Base-by-base conservation (phyloP, 1,139 yeast genomes). In the Debaryomyces coudertii region DNA sequence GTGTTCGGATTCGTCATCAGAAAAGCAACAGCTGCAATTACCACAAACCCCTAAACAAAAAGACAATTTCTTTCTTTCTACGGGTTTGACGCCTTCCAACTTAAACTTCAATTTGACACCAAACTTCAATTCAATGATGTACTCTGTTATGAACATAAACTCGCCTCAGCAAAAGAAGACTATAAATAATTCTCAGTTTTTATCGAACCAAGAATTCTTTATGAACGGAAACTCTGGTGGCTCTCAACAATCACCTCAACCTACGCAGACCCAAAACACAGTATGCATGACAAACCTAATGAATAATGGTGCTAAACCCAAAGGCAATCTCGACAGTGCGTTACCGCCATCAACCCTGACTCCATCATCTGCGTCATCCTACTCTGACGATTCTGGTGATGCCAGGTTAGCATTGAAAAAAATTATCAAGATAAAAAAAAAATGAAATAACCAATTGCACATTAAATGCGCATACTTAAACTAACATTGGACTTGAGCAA, bases 71-170 rank as follows among this genome's bases (percentile, higher is more conserved):
- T 49, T 61, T 36, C 60, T 62, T 43, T 53, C 66, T 15, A 54
- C 66, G 9, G 75, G 76, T 1, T 58, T 69, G 34, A 71, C 77
- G 3, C 77, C 77, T 4, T 41, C 47, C 22, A 47, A 55, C 39
- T 49, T 59, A 45, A 56, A 62, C 9, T 67, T 65, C 53, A 72
- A 69, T 53, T 65, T 72, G 50, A 73, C 78, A 11, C 78, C 79
- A 2, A 77, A 70, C 49, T 70, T 73, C 60, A 73, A 71, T 53
- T 63, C 73, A 12, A 61, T 72, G 62, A 72, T 73, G 76, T 66
- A 70, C 54, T 65, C 73, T 24, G 65, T 71, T 60, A 65, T 70
- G 65, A 66, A 54, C 49, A 49, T 65, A 46, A 66, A 65, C 53
- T 68, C 75, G 14, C 76, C 76, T 2, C 72, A 65, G 44, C 58